These are phyloP conservation scores for Pseudomassariella vexata DNA, from an alignment of 2,329 filamentous ascomycete genomes.

Conservation along the genomic window DNA sequence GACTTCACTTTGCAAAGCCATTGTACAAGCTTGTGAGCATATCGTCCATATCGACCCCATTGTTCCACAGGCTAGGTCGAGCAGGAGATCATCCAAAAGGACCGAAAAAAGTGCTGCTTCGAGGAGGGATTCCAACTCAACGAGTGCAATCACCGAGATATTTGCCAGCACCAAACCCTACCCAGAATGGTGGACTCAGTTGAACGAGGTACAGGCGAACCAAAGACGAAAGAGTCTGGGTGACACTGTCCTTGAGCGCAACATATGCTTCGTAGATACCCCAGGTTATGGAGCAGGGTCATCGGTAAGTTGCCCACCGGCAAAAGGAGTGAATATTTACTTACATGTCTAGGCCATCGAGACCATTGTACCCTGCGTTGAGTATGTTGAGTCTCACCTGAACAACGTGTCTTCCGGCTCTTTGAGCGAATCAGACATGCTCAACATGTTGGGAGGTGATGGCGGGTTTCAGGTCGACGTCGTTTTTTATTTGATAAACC, in stretches of 20 bases:
- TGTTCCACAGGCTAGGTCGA: slow-evolving; percentile 23
- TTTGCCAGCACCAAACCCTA: slow-evolving; percentile 79
- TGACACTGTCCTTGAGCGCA: slow-evolving; percentile 79
- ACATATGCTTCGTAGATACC: slow-evolving; percentile 90
- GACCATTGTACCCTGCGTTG: slow-evolving; percentile 52
- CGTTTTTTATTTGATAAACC: slow-evolving; percentile 74
- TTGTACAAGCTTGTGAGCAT: slow-evolving; percentile 80
- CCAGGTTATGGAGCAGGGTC: slow-evolving; percentile 53
- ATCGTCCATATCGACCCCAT: slow-evolving; percentile 87
- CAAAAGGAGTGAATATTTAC: slow-evolving; percentile 1
- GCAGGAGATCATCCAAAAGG: slow-evolving; percentile 8
- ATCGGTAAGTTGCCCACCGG: slow-evolving; percentile 35
- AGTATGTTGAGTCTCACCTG: slow-evolving; percentile 69
- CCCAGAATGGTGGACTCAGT: slow-evolving; percentile 82
- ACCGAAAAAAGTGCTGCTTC: slow-evolving; percentile 9
- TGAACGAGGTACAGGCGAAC: slow-evolving; percentile 58
- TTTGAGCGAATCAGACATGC: slow-evolving; percentile 68
- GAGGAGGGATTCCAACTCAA: slow-evolving; percentile 22
- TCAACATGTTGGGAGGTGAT: slow-evolving; percentile 72
- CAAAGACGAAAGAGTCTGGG: slow-evolving; percentile 64
- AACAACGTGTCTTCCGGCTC: slow-evolving; percentile 56
- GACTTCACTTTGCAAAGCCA: slow-evolving; percentile 80
- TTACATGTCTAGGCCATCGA: slow-evolving; percentile 35
- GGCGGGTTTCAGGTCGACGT: slow-evolving; percentile 81
- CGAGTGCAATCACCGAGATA: slow-evolving; percentile 54